Evolutionary conservation across 805 yeast genomes (phyloP), one percentile per base, ranked within the genome.

Genomic region (Schizosaccharomyces osmophilus): DNA sequence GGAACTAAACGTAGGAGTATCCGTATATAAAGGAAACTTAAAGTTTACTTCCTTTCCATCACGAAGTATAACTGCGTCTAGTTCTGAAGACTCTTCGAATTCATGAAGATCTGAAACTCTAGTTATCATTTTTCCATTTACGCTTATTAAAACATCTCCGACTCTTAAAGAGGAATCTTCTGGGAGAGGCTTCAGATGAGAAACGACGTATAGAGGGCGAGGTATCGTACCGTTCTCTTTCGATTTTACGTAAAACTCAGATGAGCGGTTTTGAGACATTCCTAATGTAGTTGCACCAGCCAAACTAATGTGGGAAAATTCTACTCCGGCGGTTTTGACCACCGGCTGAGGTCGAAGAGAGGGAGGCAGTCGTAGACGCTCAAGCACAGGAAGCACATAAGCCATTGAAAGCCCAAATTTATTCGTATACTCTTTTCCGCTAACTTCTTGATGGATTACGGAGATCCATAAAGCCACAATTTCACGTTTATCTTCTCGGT

Each of bases 391-490:
- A 55, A 73, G 69, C 26, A 78, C 76, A 39, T 88, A 75, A 5
- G 85, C 82, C 62, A 75, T 73, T 62, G 73, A 68, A 32, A 87
- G 75, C 62, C 57, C 57, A 84, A 85, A 6, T 82, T 78, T 15
- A 83, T 82, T 70, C 86, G 95, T 60, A 88, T 70, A 19, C 94
- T 95, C 77, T 85, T 82, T 62, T 81, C 74, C 70, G 82, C 83
- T 64, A 79, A 73, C 76, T 59, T 81, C 78, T 65, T 86, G 95
- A 19, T 95, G 95, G 61, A 88, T 75, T 69, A 51, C 57, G 5
- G 90, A 78, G 64, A 88, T 70, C 96, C 96, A 89, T 62, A 89
- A 73, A 0, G 93, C 95, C 64, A 90, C 78, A 11, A 89, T 78
- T 0, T 82, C 79, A 11, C 96, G 96, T 67, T 84, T 85, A 51